phyloP scores from a whole-genome alignment of 2,329 filamentous ascomycete species.

The Triangularia verruculosa region DNA sequence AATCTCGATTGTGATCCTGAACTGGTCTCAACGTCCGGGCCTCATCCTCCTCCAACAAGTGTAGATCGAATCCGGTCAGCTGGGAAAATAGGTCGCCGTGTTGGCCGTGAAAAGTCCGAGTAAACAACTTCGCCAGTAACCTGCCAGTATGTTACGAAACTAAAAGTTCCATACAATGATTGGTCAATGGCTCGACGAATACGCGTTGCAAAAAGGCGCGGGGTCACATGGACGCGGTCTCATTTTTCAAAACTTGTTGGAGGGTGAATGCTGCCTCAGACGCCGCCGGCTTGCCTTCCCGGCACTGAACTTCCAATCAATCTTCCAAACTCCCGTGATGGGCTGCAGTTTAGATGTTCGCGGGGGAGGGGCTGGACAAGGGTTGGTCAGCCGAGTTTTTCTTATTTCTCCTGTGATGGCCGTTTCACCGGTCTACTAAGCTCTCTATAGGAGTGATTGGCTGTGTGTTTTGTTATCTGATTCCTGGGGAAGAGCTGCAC shows the following conservation, averaged over 20 bases:
- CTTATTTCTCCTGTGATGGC: neutral
- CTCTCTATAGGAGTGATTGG: neutral
- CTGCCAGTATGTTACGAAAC: neutral
- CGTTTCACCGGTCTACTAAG: neutral
- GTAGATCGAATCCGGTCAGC: neutral
- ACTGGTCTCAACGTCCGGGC: neutral
- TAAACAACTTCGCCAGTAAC: neutral
- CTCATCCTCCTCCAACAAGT: neutral
- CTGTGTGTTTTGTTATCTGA: neutral
- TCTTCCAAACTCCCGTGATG: neutral
- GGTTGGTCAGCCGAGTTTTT: neutral
- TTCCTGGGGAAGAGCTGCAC: neutral
- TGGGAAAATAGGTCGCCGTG: neutral
- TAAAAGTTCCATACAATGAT: conserved; percentile 1
- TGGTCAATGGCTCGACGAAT: conserved; percentile 2
- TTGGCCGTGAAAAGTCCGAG: neutral
- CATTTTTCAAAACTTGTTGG: neutral
- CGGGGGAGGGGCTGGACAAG: neutral
- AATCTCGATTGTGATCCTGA: neutral
- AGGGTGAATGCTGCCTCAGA: neutral
- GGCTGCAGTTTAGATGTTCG: neutral
- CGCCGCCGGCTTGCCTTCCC: neutral
- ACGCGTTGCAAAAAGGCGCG: neutral
- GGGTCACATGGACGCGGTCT: neutral
- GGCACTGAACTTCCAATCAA: neutral